Evolutionary conservation across 495 filamentous ascomycete species (phyloP), one percentile per base, ranked within the genome.

Genomic region (Viridothelium virens): DNA sequence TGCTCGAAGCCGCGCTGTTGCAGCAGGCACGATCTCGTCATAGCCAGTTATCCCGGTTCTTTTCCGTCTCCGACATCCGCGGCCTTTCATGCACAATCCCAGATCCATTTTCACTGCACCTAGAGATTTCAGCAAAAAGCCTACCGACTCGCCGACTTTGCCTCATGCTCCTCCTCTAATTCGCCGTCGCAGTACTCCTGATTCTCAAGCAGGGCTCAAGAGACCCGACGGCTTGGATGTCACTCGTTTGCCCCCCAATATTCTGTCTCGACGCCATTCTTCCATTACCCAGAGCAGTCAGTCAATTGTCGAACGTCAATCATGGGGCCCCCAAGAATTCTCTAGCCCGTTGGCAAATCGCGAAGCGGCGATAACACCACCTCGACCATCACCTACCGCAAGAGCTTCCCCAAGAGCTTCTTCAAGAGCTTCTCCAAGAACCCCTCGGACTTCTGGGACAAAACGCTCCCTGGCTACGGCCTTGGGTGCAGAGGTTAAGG

Each of bases 91-190:
- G 69, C 63, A 70, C 50, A 48, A 61, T 12, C 69, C 71, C 44
- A 68, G 46, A 39, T 73, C 71, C 53, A 71, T 73, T 39, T 73
- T 73, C 56, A 73, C 71, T 56, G 71, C 53, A 14, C 53, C 53
- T 59, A 18, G 67, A 68, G 37, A 38, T 65, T 65, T 38, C 34
- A 68, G n/a, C 62, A 66, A 53, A 61, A 62, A 63, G 34, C 33
- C 44, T 47, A 59, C 31, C 53, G 53, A 59, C 53, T 7, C 53
- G 7, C 18, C 53, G 11, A 59, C 53, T 9, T 14, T 34, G 7
- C 53, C 53, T 36, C 3, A 59, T 59, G 53, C 53, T 34, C 53
- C 53, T 14, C 25, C 53, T 59, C 53, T 59, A 18, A 36, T 10
- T 18, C 53, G 65, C 33, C 69, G 65, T 16, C 62, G 69, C 50